phyloP scores from a whole-genome alignment of 805 yeast species.

The Sporopachydermia lactativora region DNA sequence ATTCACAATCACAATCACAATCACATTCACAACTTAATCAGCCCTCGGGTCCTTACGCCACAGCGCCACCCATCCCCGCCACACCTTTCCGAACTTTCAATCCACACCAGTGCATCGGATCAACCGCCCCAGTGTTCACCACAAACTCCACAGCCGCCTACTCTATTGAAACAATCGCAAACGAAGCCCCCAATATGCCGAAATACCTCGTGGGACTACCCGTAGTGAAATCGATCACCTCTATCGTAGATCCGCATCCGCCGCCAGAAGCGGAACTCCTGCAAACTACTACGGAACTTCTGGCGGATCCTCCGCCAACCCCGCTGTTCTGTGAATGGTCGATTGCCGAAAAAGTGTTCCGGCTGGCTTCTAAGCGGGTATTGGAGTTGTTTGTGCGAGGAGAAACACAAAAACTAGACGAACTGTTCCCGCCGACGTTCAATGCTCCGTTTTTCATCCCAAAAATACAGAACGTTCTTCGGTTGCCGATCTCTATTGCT shows the following conservation, averaged over 20 bases:
- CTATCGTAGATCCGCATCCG: neutral
- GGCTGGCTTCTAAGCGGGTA: neutral
- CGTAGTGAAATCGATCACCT: neutral
- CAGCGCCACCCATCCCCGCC: no score
- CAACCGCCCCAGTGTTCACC: neutral
- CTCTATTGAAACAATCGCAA: neutral
- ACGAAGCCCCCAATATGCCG: slow-evolving; percentile 1
- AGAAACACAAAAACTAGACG: neutral
- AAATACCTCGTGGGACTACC: neutral
- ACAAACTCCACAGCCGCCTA: neutral
- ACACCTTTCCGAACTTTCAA: neutral
- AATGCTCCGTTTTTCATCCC: neutral
- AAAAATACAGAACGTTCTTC: slow-evolving; percentile 3
- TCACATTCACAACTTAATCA: no score
- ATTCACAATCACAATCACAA: no score
- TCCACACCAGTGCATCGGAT: no score
- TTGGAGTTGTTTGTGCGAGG: slow-evolving; percentile 1
- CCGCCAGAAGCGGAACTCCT: neutral
- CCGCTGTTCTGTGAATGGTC: neutral
- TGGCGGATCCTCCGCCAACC: neutral
- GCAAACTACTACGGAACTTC: neutral
- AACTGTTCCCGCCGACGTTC: neutral
- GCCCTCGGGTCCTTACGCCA: no score
- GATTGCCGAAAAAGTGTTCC: neutral
- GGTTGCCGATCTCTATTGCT: slow-evolving; percentile 6